A percentile compares a stretch with the other conserved stretches of the same genome.
These are phyloP conservation scores for Adansonia gregorii DNA, from an alignment of 441 rosid species.

Conservation along the genomic window DNA sequence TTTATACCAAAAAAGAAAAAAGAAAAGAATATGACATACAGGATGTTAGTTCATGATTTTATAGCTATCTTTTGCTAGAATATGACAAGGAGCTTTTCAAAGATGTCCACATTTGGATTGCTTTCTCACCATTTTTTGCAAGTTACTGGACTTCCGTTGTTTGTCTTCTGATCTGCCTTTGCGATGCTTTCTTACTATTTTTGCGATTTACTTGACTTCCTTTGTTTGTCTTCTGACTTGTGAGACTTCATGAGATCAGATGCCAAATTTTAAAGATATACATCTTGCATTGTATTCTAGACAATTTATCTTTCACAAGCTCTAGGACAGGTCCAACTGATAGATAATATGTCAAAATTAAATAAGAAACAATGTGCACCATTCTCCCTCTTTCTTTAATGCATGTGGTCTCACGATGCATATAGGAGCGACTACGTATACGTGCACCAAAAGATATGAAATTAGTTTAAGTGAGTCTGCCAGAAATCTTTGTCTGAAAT, in stretches of 20 bases:
- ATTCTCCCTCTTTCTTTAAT: background rate
- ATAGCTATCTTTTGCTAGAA: background rate
- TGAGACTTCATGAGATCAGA: background rate
- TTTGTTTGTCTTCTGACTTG: background rate
- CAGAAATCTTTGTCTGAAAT: background rate
- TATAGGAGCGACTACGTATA: background rate
- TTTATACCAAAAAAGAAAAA: background rate
- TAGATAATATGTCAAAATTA: constrained; percentile 8
- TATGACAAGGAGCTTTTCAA: constrained; percentile 1
- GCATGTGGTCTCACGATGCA: background rate
- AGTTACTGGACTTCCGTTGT: background rate
- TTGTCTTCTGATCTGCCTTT: background rate
- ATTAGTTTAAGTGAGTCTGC: background rate
- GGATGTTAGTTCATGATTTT: constrained; percentile 14
- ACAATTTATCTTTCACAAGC: background rate
- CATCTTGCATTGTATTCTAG: background rate
- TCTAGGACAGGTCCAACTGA: constrained; percentile 11
- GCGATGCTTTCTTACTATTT: background rate
- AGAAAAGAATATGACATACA: background rate
- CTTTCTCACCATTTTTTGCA: background rate
- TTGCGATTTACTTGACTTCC: constrained; percentile 6
- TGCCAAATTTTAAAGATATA: background rate
- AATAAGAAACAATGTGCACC: background rate
- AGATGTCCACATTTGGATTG: constrained; percentile 11
- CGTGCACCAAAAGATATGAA: background rate